Evolutionary conservation across 192 early-diverging fungal genomes (phyloP), one percentile per base, ranked within the genome.

Genomic region (Backusella australiensis): DNA sequence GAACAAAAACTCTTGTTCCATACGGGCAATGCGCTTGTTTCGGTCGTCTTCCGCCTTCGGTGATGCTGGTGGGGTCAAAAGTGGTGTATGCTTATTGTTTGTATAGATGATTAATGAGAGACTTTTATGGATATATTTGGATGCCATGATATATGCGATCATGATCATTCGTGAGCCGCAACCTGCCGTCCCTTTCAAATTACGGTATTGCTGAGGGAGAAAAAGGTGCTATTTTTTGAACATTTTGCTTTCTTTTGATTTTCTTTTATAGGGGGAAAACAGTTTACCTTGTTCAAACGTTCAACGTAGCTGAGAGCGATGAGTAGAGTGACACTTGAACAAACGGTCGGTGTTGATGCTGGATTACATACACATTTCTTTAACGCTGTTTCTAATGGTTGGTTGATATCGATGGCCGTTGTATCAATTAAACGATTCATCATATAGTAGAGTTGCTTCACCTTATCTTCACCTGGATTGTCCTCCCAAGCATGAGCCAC

Each of bases 1-100:
- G 8, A 83, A 81, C 63, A 85, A 72, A 39, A 85, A 87, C 42
- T 87, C 86, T 19, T 72, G 29, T 46, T 87, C 86, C 86, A 87
- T 87, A 8, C 84, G 34, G 23, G 38, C 68, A 39, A 69, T 69
- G 3, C 68, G 34, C 21, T 41, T n/a, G 12, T 35, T 69, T 23
- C 38, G 68, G 34, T 41, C 36, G 39, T 69, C 68, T 11, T 15
- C 21, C 23, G 35, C 1, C 34, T 41, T 23, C 41, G 68, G 56
- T 3, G 56, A 63, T 29, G 56, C 11, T 3, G 56, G 56, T 29
- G 56, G 56, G 4, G 56, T 63, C 26, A 63, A 29, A 11, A n/a
- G 56, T 11, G 23, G 69, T 12, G 66, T 69, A 42, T 29, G 11
- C 26, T 38, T 21, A 19, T 19, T n/a, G 19, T 49, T 63, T 29